Base-by-base conservation (phyloP, 148 eudicot genomes). In the Diospyros lotus region DNA sequence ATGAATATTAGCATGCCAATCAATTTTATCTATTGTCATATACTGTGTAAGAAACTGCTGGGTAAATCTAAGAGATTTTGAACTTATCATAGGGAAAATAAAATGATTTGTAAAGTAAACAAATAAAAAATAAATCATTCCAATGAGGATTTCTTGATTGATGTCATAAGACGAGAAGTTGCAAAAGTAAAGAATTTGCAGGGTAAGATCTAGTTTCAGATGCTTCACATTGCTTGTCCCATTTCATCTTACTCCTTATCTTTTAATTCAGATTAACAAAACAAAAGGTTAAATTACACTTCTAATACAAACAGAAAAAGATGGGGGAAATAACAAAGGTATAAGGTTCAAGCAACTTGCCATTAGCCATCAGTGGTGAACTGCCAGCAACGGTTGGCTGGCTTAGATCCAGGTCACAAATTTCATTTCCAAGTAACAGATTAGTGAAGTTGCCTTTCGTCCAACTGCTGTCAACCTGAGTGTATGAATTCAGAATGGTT, bases 381-480 rank as follows among this genome's bases (percentile, higher is more conserved):
- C 73, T 66, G 60, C 43, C 72, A 14, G 60, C 62, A 59, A 59
- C 53, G 18, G 68, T 17, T 69, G 52, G 68, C 12, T 68, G 77
- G 68, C 59, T 76, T 12, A 71, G 44, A 46, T 58, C 40, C 65
- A 45, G 42, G 55, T 66, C n/a, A 13, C 44, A 53, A 58, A 41
- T 58, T 55, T 77, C 85, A 55, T 40, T 28, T 52, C 56, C 71
- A 56, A 63, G 81, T 65, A 76, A 64, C 55, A 76, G 76, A 72
- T 72, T 71, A 55, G 78, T 61, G 56, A 80, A 71, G 28, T 80
- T 68, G 9, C 72, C 67, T 40, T 64, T 71, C 15, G 65, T 75
- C 77, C 77, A 76, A 50, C 58, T 69, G 75, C 77, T 70, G 54
- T 72, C 80, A 45, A 75, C 80, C 69, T 77, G 10, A 73, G 77